Percentiles rank a stretch among this genome's conserved stretches.
Evolutionary conservation across 805 yeast species (phyloP).

Genomic region (Danielozyma ontarioensis): DNA sequence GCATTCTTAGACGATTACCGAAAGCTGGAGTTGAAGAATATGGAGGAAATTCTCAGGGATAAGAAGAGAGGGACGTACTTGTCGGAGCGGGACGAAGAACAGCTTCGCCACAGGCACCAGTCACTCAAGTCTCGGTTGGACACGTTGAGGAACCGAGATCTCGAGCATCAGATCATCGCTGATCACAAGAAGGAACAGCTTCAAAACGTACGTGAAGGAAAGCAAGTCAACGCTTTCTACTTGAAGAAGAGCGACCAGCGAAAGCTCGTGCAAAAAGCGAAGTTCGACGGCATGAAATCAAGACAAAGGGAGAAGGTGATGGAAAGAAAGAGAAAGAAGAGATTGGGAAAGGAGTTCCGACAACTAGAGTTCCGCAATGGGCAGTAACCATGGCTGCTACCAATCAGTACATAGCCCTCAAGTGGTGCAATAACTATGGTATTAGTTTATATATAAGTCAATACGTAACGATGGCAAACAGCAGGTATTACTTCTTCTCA

Average conservation of each 20-base stretch:
- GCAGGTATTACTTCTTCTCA: constrained; percentile 5
- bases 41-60: constrained; percentile 55
- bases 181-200: constrained; percentile 51
- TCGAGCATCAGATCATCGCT: constrained; percentile 60
- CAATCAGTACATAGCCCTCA: not conserved
- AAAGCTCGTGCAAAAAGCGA: constrained; percentile 70
- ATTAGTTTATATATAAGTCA: no score
- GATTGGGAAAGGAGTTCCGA: constrained; percentile 74
- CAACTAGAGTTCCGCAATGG: constrained; percentile 32
- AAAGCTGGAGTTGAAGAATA: constrained; percentile 58
- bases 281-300: constrained; percentile 68
- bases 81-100: constrained; percentile 42
- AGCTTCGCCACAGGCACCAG: constrained; percentile 52
- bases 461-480: no score
- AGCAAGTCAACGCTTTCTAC: constrained; percentile 48
- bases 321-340: constrained; percentile 84
- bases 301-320: constrained; percentile 73
- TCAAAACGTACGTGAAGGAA: constrained; percentile 43
- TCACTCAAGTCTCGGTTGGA: constrained; percentile 65
- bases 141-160: constrained; percentile 65
- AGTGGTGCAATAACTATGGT: no score
- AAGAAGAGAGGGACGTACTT: constrained; percentile 38
- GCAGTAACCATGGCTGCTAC: not conserved
- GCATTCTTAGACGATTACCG: constrained; percentile 84
- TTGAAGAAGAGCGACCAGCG: constrained; percentile 67